These are phyloP conservation scores for Schoenoplectus tabernaemontani DNA, from an alignment of 202 grass and related monocot species.

Conservation along the genomic window DNA sequence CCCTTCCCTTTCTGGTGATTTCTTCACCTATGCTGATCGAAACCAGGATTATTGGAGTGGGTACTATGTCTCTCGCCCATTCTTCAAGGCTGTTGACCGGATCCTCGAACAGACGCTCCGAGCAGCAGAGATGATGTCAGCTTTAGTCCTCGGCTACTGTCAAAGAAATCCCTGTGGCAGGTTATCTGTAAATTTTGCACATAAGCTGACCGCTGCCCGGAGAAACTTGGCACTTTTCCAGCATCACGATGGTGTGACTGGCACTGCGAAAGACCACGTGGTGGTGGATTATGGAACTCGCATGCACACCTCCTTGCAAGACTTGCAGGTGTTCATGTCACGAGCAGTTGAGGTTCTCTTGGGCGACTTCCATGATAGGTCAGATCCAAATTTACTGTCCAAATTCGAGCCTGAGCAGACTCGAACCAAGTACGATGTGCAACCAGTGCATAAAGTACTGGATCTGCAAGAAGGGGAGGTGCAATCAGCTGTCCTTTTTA, in stretches of 20 bases:
- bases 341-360: constrained; percentile 83
- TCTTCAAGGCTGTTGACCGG: constrained; percentile 91
- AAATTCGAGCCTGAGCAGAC: constrained; percentile 67
- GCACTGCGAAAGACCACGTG: constrained; percentile 95
- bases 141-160: constrained; percentile 86
- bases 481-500: constrained; percentile 62
- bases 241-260: constrained; percentile 96
- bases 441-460: constrained; percentile 59
- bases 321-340: constrained; percentile 85
- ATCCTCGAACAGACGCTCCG: constrained; percentile 82
- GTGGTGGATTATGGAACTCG: constrained; percentile 78
- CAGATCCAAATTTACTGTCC: constrained; percentile 61
- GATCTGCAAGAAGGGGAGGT: constrained; percentile 37
- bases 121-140: constrained; percentile 73
- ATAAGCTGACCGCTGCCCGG: constrained; percentile 89
- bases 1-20: constrained; percentile 92
- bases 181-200: constrained; percentile 60
- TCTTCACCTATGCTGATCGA: constrained; percentile 92
- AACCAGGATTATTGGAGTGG: constrained; percentile 97
- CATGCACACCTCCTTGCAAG: constrained; percentile 89
- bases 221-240: constrained; percentile 95
- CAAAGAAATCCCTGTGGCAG: constrained; percentile 70
- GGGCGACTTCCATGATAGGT: constrained; percentile 73
- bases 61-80: constrained; percentile 92
- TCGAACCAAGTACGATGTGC: constrained; percentile 80